These are phyloP conservation scores for Ustilago vetiveriae DNA, from an alignment of 1,284 basidiomycete species.

Conservation along the genomic window DNA sequence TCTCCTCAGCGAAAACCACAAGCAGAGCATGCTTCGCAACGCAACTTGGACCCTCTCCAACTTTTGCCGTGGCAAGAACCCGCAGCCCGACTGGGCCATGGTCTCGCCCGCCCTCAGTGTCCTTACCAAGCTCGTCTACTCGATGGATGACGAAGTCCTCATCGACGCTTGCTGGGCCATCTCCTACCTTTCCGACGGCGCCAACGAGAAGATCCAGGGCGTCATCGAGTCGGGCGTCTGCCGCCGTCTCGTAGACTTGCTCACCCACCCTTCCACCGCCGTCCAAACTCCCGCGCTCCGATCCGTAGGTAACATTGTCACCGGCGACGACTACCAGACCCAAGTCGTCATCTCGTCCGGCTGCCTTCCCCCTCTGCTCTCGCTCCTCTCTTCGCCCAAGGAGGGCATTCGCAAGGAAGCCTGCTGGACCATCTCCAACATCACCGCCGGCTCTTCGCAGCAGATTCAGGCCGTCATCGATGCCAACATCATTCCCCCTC, in stretches of 20 bases:
- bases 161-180: conserved; percentile 99
- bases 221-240: conserved; percentile 99
- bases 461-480: conserved; percentile 88
- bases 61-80: conserved; percentile 67
- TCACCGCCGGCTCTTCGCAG: conserved; percentile 93
- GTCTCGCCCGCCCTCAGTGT: conserved; percentile 93
- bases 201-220: conserved; percentile 99
- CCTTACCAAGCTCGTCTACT: conserved; percentile 97
- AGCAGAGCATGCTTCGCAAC: conserved; percentile 66
- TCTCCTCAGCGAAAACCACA: conserved; percentile 66
- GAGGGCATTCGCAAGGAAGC: conserved; percentile 94
- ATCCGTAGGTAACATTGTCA: conserved; percentile 98
- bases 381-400: conserved; percentile 91
- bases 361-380: conserved; percentile 89
- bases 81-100: conserved; percentile 64
- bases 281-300: conserved; percentile 98
- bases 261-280: conserved; percentile 94
- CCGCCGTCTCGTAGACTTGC: conserved; percentile 93
- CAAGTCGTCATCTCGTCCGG: conserved; percentile 98
- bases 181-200: conserved; percentile 98
- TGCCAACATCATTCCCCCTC: conserved; percentile 87
- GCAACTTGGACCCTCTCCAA: conserved; percentile 68
- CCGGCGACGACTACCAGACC: conserved; percentile 97
- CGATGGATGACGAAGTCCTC: conserved; percentile 96
- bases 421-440: conserved; percentile 99